Base-by-base conservation (phyloP, 768 basidiomycete species). In the Russula foetens region DNA sequence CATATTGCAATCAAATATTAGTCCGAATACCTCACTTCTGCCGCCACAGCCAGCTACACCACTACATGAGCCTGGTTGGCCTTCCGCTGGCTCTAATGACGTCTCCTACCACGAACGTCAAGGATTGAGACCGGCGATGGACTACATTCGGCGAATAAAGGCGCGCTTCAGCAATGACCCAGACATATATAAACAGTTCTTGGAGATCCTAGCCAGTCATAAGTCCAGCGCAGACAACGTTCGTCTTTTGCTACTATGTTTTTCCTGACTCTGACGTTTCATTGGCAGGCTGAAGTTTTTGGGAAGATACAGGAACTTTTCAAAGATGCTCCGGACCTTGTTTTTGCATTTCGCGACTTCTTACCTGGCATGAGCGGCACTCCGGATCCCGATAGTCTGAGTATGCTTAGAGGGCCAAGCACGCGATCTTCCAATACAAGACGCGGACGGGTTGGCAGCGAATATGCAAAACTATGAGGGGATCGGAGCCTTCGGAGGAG, bases 131-230 rank as follows among this genome's bases (percentile, higher is more conserved):
- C 86, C 74, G 84, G 97, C 97, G 0, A 87, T 98, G 58, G 85
- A 92, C 67, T 98, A 96, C 67, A 92, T 99, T 33, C 93, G 95
- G 74, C 93, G 93, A 74, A 97, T 98, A 73, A 98, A 97, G 72
- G 86, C 88, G 60, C 85, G 93, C 17, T 98, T 92, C 73, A 71
- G 72, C 28, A 71, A 74, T 56, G 90, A 96, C 63, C 82, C 91
- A 0, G 92, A 93, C 17, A 93, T 89, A 5, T 92, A 92, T 65
- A 81, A 82, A 56, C 81, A 84, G 65, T 92, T 92, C 68, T 72
- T 92, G 26, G 87, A 88, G 66, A 86, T 92, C 55, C 73, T 93
- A 3, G 82, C 84, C 75, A 80, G 45, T 84, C 85, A 69, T 81
- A 86, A 56, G 75, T 81, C 63, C 75, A 78, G 66, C 75, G 67